phyloP scores from a whole-genome alignment of 805 yeast species.

The Wickerhamiella azyma region DNA sequence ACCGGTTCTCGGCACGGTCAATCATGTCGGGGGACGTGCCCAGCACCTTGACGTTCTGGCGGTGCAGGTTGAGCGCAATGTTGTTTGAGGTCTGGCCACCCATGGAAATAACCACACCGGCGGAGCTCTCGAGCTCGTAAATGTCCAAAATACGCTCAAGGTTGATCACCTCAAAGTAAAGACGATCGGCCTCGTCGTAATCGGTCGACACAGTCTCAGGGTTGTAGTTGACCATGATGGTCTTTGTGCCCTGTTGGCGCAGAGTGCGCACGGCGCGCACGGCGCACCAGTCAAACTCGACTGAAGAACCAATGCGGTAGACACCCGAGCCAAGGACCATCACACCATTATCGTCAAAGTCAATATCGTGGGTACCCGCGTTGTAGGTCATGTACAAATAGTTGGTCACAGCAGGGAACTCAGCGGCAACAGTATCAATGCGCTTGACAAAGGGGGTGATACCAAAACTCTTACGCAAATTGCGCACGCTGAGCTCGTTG shows the following conservation, averaged over 20 bases:
- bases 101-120: constrained; percentile 91
- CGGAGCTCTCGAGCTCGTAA: constrained; percentile 77
- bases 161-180: constrained; percentile 90
- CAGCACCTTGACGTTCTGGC: constrained; percentile 86
- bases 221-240: constrained; percentile 94
- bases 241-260: constrained; percentile 72
- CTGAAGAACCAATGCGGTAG: constrained; percentile 96
- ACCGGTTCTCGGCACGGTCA: constrained; percentile 95
- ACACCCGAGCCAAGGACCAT: constrained; percentile 98
- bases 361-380: constrained; percentile 74
- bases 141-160: constrained; percentile 89
- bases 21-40: constrained; percentile 98
- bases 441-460: constrained; percentile 87
- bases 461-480: constrained; percentile 75
- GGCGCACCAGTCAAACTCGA: constrained; percentile 99
- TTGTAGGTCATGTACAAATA: constrained; percentile 90
- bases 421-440: constrained; percentile 98
- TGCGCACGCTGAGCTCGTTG: constrained; percentile 84
- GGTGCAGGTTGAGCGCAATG: constrained; percentile 81
- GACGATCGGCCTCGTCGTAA: constrained; percentile 94
- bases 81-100: constrained; percentile 99
- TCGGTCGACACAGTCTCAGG: constrained; percentile 99
- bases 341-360: constrained; percentile 83
- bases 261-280: constrained; percentile 91
- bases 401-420: constrained; percentile 93